A percentile compares a stretch with the other conserved stretches of the same genome.
phyloP scores from a whole-genome alignment of 2,329 filamentous ascomycete genomes.

The Penicillium sp. region DNA sequence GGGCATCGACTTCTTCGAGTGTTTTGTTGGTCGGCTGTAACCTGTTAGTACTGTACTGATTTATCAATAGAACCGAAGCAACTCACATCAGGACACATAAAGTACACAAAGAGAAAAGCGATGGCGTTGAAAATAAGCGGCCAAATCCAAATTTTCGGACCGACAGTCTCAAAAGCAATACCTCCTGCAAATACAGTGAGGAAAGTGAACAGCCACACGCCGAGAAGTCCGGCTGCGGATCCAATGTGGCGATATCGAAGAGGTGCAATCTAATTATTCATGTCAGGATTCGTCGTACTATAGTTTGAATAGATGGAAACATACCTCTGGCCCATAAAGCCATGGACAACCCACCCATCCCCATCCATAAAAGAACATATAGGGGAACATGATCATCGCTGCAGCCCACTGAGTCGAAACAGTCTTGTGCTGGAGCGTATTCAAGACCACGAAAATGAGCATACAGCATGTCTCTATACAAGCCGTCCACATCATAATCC shows the following conservation, averaged over 20 bases:
- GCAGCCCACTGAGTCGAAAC: slow-evolving; percentile 21
- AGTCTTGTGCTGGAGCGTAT: slow-evolving; percentile 18
- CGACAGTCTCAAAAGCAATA: slow-evolving; percentile 14
- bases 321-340: slow-evolving; percentile 20
- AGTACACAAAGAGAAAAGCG: slow-evolving; percentile 16
- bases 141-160: slow-evolving; percentile 16
- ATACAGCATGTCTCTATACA: slow-evolving; percentile 14
- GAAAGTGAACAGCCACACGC: slow-evolving; percentile 16
- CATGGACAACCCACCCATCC: slow-evolving; percentile 25
- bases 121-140: slow-evolving; percentile 14
- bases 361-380: slow-evolving; percentile 25
- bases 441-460: slow-evolving; percentile 25
- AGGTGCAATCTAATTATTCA: slow-evolving; percentile 18
- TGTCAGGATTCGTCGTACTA: background rate
- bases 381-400: slow-evolving; percentile 19
- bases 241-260: slow-evolving; percentile 21
- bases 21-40: slow-evolving; percentile 15
- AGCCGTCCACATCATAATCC: slow-evolving; percentile 9
- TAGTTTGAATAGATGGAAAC: background rate
- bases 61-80: background rate
- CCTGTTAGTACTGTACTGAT: background rate
- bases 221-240: slow-evolving; percentile 10
- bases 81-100: slow-evolving; percentile 26
- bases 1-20: slow-evolving; percentile 22
- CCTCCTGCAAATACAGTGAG: slow-evolving; percentile 19